Base-by-base conservation (phyloP, 2,329 filamentous ascomycete species). In the Neopestalotiopsis rosae region DNA sequence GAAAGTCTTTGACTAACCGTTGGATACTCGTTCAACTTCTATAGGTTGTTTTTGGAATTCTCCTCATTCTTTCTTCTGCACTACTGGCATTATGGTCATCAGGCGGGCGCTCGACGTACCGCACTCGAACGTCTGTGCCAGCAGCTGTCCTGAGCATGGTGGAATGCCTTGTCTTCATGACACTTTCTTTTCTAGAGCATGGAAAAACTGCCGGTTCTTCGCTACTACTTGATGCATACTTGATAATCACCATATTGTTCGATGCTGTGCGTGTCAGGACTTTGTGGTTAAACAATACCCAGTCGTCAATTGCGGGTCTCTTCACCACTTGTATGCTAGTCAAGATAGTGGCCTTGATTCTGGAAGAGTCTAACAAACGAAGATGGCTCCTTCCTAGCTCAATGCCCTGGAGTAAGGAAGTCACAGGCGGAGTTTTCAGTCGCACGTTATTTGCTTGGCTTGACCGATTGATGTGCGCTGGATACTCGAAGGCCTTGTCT, bases 371-470 rank as follows among this genome's bases (percentile, higher is more conserved):
- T 17, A 49, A 61, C 24, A 68, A 70, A 34, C 45, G 67, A 20
- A 34, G 34, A 49, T 65, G 59, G 62, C 28, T 66, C 1, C 34
- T 57, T 6, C 38, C 66, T 4, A 61, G 52, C 9, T 17, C 12
- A 17, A 13, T 30, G 12, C 45, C 61, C 3, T 66, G 56, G 45
- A 68, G 73, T 20, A 71, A 70, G 7, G 78, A 80, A 69, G 72
- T 71, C 12, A 80, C 76, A 4, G 73, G 71, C 56, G 73, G 75
- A 5, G 52, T 74, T 34, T 74, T 76, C 57, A 73, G 68, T 63
- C 69, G 73, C 17, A 73, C 70, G 42, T 65, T 76, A 1, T 76
- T 76, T 45, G 70, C 69, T 67, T 76, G 75, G 75, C 58, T 76
- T 17, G 72, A 73, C 40, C 59, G 66, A 38, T 38, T 76, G 32